phyloP scores from a whole-genome alignment of 2,329 filamentous ascomycete genomes.

The Colletotrichum sansevieriae region DNA sequence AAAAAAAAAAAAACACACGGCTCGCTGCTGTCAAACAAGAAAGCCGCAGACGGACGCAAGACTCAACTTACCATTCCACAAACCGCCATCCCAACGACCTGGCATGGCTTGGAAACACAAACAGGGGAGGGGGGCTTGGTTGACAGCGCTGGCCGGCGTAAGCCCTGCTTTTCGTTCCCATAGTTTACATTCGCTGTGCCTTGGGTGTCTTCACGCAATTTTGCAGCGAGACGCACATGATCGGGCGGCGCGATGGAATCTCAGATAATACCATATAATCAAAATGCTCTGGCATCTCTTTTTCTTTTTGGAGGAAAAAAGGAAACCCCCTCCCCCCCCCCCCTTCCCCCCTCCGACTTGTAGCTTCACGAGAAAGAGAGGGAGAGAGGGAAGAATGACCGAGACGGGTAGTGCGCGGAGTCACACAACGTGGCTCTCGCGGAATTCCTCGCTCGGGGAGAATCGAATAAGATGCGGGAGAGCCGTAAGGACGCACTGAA shows the following conservation, averaged over 20 bases:
- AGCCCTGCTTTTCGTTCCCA: not conserved
- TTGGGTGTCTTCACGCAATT: not conserved
- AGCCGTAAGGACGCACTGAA: not conserved
- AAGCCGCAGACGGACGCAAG: not conserved
- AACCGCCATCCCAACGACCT: not conserved
- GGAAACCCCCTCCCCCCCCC: no score
- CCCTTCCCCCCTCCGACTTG: no score
- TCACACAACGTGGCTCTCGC: conserved; percentile 11
- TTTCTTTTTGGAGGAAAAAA: no score
- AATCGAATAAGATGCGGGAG: conserved; percentile 2
- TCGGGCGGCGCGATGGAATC: not conserved
- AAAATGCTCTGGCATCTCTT: no score
- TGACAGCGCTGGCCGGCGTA: conserved; percentile 1
- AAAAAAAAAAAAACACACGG: not conserved
- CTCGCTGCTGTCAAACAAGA: not conserved
- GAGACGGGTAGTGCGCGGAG: not conserved
- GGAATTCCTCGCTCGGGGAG: conserved; percentile 16
- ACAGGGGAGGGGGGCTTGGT: no score
- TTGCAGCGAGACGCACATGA: not conserved
- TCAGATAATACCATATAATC: no score
- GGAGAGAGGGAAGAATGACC: not conserved
- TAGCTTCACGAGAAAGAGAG: not conserved
- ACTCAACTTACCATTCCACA: not conserved
- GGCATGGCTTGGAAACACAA: conserved; percentile 14
- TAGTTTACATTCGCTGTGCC: not conserved